Base-by-base conservation (phyloP, 164 flowering plant species). In the Vitis labrusca region DNA sequence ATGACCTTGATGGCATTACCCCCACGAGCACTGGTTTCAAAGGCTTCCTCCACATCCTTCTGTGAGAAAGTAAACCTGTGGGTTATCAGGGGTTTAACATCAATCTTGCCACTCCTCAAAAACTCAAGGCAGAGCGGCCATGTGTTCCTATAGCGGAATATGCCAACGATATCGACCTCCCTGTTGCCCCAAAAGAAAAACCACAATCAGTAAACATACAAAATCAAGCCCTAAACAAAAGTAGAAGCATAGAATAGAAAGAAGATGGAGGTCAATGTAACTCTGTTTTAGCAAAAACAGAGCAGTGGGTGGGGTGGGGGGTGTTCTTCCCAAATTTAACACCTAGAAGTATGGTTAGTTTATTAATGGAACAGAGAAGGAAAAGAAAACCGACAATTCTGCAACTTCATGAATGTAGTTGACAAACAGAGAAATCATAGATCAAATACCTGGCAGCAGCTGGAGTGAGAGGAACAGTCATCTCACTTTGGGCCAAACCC, bases 71-170 rank as follows among this genome's bases (percentile, higher is more conserved):
- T 90, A 74, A 84, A 92, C 80, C 93, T 79, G 66, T 90, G 93
- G 5, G 97, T 90, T 73, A 92, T 92, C 61, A 90, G 77, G 2
- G 97, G 93, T 81, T 92, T 92, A 77, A 92, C 89, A 48, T 90
- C 88, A 17, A 90, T 86, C 86, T 90, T 92, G 10, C 95, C 95
- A 59, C 77, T 86, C 54, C 83, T 80, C 69, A 92, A 37, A 59
- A 92, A 86, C 71, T 92, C 95, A 5, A 92, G 64, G 77, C 93
- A 90, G 55, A 90, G 78, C 0, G 97, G 93, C 92, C 93, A 92
- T 59, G 97, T 92, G 78, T 89, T 90, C 78, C 80, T 88, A 65
- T 92, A 92, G 8, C 97, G 92, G 71, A 86, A 90, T 48, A 88
- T 62, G n/a, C 97, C 92, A 37, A 92, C 59, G 5, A 92, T 71